Evolutionary conservation across 176 grass and related monocot genomes (phyloP), one percentile per base, ranked within the genome.

Genomic region (Eragrostis nindensis): DNA sequence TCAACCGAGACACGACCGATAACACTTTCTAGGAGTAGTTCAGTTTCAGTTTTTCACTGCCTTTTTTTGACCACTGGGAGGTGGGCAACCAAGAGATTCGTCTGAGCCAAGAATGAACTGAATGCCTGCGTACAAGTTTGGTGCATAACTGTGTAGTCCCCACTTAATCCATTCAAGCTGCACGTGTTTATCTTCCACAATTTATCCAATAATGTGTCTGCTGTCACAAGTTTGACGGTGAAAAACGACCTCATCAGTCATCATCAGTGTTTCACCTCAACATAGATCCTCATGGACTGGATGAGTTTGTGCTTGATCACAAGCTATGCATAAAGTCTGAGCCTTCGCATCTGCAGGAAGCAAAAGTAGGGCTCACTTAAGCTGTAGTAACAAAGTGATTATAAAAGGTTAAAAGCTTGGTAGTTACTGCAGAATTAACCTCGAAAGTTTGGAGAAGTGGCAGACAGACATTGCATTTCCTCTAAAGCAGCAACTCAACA

Each of bases 61-160:
- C 45, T 45, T 63, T 14, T 55, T 56, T 55, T 66, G 69, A 47
- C 32, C 36, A 71, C 6, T 25, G 42, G 13, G 43, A 46, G 39
- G 12, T 21, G 71, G 44, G 52, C 18, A 18, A 36, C 32, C 32
- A 36, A 36, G 32, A 36, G 32, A 74, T 14, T 27, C 55, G 30
- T 36, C 25, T 13, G 32, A 49, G 56, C 43, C 47, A 64, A 80
- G 71, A 81, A 38, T 47, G 15, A 85, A 85, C 53, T 85, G 87
- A 89, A 89, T 81, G 82, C 46, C 8, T 26, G 30, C 81, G 76
- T 81, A 66, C 77, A 64, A 45, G 87, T 81, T 85, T 53, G 69
- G 81, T 64, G 62, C 47, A 7, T 17, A 55, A 18, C 19, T 18
- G 19, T 36, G 52, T 18, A 53, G 62, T 75, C 76, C 75, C 81